Percentiles rank a stretch among this genome's conserved stretches.
Evolutionary conservation across 768 basidiomycete genomes (phyloP).

Genomic region (Boletus rubescentipes): DNA sequence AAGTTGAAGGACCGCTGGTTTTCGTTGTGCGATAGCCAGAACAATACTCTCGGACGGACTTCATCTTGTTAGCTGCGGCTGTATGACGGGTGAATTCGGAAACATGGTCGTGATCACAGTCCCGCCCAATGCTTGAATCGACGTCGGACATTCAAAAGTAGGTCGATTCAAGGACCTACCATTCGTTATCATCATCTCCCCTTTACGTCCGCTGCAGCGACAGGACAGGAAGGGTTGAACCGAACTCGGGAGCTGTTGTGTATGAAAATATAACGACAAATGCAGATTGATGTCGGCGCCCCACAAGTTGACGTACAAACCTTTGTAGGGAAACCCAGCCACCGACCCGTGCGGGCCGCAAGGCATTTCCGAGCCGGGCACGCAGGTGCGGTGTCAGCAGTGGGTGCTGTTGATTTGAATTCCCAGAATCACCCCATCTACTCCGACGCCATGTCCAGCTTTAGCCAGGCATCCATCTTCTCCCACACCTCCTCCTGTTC

Average conservation of each 20-base stretch:
- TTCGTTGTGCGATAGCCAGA: neutral
- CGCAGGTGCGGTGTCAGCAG: too few species aligned
- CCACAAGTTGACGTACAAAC: constrained; percentile 8
- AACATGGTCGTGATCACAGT: neutral
- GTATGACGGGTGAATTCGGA: neutral
- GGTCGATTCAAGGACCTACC: neutral
- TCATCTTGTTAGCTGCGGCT: neutral
- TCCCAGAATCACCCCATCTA: neutral
- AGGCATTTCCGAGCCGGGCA: neutral
- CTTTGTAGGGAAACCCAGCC: neutral
- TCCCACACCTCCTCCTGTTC: constrained; percentile 63
- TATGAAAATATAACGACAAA: neutral
- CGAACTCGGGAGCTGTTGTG: neutral
- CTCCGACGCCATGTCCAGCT: constrained; percentile 7
- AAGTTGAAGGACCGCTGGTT: neutral
- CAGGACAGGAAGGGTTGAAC: neutral
- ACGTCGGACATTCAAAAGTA: neutral
- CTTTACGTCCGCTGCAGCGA: neutral
- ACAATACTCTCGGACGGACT: neutral
- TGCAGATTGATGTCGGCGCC: neutral
- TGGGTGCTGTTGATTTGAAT: neutral
- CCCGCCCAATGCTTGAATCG: neutral
- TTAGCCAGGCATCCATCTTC: constrained; percentile 59
- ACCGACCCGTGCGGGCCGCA: neutral
- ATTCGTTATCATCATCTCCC: neutral